Evolutionary conservation across 1,139 yeast species (phyloP).

Genomic region (Schwanniomyces etchellsii): DNA sequence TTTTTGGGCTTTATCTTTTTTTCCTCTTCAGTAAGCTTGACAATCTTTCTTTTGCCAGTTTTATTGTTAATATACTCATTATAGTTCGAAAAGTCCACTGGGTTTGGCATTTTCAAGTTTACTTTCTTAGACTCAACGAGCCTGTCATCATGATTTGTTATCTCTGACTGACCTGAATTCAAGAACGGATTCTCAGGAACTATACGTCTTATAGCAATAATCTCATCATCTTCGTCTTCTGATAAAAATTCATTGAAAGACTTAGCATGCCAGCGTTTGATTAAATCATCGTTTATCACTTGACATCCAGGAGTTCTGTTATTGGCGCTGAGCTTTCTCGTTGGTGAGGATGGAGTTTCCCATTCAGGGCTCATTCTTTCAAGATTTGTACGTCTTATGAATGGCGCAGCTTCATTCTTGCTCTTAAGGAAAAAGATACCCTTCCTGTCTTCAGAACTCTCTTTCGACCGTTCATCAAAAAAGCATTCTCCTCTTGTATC

Average conservation of each 20-base stretch:
- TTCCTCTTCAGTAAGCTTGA: slow-evolving; percentile 29
- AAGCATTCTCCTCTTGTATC: slow-evolving; percentile 16
- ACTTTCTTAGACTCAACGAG: background rate
- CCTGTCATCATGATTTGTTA: background rate
- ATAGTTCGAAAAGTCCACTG: slow-evolving; percentile 31
- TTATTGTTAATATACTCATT: slow-evolving; percentile 32
- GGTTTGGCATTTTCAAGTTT: slow-evolving; percentile 3
- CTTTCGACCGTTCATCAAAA: slow-evolving; percentile 13
- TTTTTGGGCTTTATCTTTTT: slow-evolving; percentile 35
- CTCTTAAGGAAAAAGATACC: background rate
- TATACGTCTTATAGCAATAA: slow-evolving; percentile 1
- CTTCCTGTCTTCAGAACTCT: slow-evolving; percentile 8
- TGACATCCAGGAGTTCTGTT: slow-evolving; percentile 29
- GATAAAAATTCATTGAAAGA: slow-evolving; percentile 21
- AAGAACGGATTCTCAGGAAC: slow-evolving; percentile 3
- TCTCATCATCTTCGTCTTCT: slow-evolving; percentile 23
- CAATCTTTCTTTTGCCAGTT: slow-evolving; percentile 33
- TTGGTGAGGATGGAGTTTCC: slow-evolving; percentile 4
- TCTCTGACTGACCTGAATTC: background rate
- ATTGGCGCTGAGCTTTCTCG: slow-evolving; percentile 1
- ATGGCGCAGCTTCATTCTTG: background rate
- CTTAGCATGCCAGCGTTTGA: slow-evolving; percentile 35
- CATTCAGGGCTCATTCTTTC: background rate
- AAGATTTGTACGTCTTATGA: background rate
- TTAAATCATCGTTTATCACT: slow-evolving; percentile 27